phyloP scores from a whole-genome alignment of 768 basidiomycete genomes.

The Lepiota brunneoincarnata region DNA sequence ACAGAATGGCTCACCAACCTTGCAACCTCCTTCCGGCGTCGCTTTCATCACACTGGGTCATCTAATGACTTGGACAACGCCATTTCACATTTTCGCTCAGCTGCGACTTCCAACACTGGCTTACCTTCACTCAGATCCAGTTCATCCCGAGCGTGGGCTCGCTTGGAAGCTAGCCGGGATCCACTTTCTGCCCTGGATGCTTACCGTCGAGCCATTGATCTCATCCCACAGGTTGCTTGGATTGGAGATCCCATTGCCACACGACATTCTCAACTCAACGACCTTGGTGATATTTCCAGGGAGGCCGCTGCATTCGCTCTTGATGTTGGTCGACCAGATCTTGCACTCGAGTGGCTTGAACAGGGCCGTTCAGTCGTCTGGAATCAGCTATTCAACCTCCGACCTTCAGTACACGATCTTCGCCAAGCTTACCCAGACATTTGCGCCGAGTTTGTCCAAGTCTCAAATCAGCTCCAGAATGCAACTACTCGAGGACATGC shows the following conservation, averaged over 20 bases:
- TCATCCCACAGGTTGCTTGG: too few species aligned
- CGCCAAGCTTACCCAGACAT: constrained; percentile 7
- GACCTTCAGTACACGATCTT: constrained; percentile 21
- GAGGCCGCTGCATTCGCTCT: constrained; percentile 25
- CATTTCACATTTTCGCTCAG: too few species aligned
- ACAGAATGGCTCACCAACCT: background rate
- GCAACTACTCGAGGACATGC: background rate
- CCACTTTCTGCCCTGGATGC: too few species aligned
- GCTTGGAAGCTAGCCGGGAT: too few species aligned
- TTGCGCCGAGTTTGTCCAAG: constrained; percentile 10
- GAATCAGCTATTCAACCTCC: constrained; percentile 23
- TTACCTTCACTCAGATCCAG: too few species aligned
- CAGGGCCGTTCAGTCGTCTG: constrained; percentile 27
- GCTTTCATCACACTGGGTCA: constrained; percentile 24
- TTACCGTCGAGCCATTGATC: constrained; percentile 8
- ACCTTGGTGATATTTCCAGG: background rate
- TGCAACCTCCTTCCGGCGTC: constrained; percentile 11
- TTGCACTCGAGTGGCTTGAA: constrained; percentile 33
- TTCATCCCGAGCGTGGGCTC: too few species aligned
- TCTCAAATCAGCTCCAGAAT: constrained; percentile 15
- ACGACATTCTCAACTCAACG: too few species aligned
- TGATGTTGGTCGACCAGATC: constrained; percentile 15
- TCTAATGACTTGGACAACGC: too few species aligned
- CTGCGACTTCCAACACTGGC: too few species aligned
- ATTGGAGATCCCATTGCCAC: too few species aligned